phyloP scores from a whole-genome alignment of 768 basidiomycete species.

The Trametes sanguinea region DNA sequence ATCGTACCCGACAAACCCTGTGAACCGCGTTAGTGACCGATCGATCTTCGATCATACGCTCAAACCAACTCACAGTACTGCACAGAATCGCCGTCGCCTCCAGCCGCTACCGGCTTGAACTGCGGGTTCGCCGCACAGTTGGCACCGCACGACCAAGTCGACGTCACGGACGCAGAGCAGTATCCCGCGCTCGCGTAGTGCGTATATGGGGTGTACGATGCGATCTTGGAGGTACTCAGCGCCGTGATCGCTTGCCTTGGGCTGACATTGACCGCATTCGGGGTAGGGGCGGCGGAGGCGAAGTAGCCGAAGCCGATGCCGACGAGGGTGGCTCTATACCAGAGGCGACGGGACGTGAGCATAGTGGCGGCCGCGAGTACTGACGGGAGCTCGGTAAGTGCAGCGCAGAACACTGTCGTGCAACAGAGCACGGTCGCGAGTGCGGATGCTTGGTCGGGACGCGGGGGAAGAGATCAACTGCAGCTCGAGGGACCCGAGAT shows the following conservation, averaged over 20 bases:
- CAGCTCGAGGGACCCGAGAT: not conserved
- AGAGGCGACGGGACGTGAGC: not conserved
- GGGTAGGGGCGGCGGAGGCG: constrained; percentile 6
- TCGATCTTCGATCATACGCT: not conserved
- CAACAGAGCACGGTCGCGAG: constrained; percentile 3
- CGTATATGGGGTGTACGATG: constrained; percentile 33
- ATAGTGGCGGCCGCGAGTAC: not conserved
- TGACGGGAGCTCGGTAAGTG: not conserved
- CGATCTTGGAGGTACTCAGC: constrained; percentile 30
- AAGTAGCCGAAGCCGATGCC: not conserved
- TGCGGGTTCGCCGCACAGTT: constrained; percentile 48
- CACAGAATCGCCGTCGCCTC: constrained; percentile 44
- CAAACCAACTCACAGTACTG: constrained; percentile 44
- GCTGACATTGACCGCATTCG: not conserved
- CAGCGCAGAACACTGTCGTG: not conserved
- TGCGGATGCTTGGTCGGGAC: not conserved
- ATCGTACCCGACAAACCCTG: constrained; percentile 59
- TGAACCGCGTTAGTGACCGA: not conserved
- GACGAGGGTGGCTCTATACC: not conserved
- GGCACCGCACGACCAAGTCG: constrained; percentile 35
- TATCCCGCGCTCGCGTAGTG: constrained; percentile 37
- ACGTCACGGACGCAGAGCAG: constrained; percentile 31
- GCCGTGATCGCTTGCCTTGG: constrained; percentile 28
- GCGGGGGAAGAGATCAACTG: not conserved
- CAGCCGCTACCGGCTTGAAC: constrained; percentile 51